Evolutionary conservation across 2,329 filamentous ascomycete species (phyloP).

Genomic region (Pseudogymnoascus sp.): DNA sequence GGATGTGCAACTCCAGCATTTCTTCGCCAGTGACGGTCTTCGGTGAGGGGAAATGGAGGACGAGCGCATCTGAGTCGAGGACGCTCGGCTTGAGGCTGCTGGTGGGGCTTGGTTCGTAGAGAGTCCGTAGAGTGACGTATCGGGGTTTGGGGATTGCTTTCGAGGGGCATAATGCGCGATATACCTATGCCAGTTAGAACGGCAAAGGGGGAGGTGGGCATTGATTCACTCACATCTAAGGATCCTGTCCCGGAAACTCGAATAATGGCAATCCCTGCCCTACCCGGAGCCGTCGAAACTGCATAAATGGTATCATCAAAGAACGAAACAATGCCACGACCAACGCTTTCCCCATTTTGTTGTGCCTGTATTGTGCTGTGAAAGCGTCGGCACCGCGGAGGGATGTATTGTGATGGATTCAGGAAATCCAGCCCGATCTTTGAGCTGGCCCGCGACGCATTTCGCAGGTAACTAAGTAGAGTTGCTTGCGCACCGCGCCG

Average conservation of each 20-base stretch:
- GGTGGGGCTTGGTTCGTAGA: constrained; percentile 52
- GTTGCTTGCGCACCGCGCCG: background rate
- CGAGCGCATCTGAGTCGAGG: constrained; percentile 69
- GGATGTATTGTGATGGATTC: background rate
- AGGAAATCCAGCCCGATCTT: background rate
- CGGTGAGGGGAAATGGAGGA: constrained; percentile 76
- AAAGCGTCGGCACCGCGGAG: background rate
- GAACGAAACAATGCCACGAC: background rate
- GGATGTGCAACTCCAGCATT: constrained; percentile 86
- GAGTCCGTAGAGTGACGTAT: constrained; percentile 62
- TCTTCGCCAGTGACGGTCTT: constrained; percentile 87
- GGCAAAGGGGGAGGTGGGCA: background rate
- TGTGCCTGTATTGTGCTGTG: background rate
- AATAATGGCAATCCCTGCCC: constrained; percentile 84
- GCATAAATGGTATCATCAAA: constrained; percentile 72
- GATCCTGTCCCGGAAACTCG: constrained; percentile 77
- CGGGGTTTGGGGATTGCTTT: constrained; percentile 48
- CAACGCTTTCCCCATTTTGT: background rate
- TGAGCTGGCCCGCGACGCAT: background rate
- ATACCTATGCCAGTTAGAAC: constrained; percentile 43
- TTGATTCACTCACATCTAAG: constrained; percentile 43
- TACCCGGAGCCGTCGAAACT: constrained; percentile 75
- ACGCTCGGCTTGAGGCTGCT: constrained; percentile 34
- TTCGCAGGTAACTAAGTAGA: background rate
- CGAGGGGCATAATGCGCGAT: constrained; percentile 52